Conservation (phyloP, 176 grass and related monocot genomes). For the Puya raimondii region DNA sequence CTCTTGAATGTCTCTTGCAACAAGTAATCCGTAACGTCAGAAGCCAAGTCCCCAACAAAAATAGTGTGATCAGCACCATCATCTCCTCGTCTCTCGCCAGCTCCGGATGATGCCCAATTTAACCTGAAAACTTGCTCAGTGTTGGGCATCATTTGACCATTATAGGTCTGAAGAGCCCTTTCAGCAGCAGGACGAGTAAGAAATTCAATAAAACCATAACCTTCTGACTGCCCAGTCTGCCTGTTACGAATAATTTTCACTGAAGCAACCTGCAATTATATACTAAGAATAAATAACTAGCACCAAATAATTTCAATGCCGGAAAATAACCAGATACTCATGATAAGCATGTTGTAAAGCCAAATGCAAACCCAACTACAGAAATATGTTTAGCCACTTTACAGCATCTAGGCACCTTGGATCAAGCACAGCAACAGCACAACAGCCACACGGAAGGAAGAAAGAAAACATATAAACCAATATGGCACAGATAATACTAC, state of each 20-base stretch:
- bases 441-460: too few relatives aligned
- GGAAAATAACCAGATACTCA: constrained; percentile 1
- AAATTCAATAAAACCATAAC: constrained; percentile 93
- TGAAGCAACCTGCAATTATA: constrained; percentile 38
- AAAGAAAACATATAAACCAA: too few relatives aligned
- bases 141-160: constrained; percentile 70
- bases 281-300: constrained; percentile 14
- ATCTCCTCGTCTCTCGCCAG: constrained; percentile 49
- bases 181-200: constrained; percentile 54
- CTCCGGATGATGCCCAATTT: constrained; percentile 73
- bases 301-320: neutral
- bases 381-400: too few relatives aligned
- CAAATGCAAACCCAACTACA: too few relatives aligned
- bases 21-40: constrained; percentile 75
- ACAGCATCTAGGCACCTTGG: too few relatives aligned
- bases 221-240: constrained; percentile 65
- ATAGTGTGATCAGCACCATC: constrained; percentile 65
- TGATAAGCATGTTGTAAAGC: constrained; percentile 3
- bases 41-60: constrained; percentile 82
- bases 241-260: constrained; percentile 89
- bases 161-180: constrained; percentile 49
- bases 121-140: constrained; percentile 50
- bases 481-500: too few relatives aligned
- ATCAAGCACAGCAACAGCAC: too few relatives aligned
- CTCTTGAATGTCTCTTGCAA: constrained; percentile 66